Percentiles rank a stretch among this genome's conserved stretches.
Conservation (phyloP, 305 asterid genomes). For the Solanum hybrid region DNA sequence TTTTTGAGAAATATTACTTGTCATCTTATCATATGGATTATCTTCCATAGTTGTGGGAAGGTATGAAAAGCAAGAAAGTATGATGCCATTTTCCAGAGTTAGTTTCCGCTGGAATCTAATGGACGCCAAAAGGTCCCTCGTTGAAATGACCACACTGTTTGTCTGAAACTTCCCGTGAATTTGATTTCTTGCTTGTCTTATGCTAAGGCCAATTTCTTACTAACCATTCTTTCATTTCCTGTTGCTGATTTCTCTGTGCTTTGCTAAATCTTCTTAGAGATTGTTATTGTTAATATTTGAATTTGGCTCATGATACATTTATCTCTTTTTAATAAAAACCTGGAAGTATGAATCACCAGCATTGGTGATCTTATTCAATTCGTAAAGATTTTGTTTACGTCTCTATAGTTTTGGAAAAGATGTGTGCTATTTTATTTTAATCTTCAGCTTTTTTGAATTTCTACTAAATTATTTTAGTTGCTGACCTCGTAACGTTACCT, state of each 20-base stretch:
- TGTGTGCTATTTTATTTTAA: neutral
- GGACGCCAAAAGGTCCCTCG: neutral
- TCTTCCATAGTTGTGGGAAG: neutral
- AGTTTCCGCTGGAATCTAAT: neutral
- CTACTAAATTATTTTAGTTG: neutral
- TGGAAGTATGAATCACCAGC: neutral
- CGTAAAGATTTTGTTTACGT: neutral
- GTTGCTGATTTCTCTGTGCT: neutral
- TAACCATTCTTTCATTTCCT: neutral
- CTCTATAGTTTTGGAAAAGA: neutral
- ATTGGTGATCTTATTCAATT: neutral
- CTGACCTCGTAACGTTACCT: neutral
- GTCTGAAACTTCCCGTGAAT: neutral
- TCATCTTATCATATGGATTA: neutral
- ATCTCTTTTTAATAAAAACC: neutral
- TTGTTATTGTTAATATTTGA: neutral
- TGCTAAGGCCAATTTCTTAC: neutral
- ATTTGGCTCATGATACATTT: neutral
- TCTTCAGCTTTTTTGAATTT: neutral
- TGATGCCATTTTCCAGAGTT: neutral
- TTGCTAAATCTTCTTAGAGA: neutral
- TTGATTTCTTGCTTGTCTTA: neutral
- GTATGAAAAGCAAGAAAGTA: conserved; percentile 3
- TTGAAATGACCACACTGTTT: neutral
- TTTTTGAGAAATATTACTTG: neutral